phyloP scores from a whole-genome alignment of 805 yeast genomes.

The Myxozyma vanderwaltii region DNA sequence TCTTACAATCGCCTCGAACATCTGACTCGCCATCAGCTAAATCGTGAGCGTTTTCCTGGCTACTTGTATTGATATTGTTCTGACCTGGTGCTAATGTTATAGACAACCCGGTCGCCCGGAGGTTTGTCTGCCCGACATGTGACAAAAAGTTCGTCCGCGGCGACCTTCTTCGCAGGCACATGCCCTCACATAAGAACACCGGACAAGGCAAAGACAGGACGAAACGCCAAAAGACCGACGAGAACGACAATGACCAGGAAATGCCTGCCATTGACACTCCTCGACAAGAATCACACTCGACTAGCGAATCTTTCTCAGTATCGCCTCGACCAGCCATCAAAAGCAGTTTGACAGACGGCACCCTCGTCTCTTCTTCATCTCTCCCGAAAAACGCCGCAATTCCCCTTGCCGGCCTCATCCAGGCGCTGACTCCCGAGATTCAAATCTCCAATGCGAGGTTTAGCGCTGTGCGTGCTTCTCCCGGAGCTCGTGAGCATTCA shows the following conservation, averaged over 20 bases:
- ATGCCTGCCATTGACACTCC: background rate
- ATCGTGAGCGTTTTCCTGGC: slow-evolving; percentile 29
- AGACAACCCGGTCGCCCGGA: slow-evolving; percentile 37
- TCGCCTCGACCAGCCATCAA: background rate
- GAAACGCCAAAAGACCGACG: slow-evolving; percentile 4
- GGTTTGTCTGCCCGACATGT: slow-evolving; percentile 32
- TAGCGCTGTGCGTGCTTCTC: background rate
- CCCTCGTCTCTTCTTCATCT: background rate
- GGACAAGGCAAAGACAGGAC: background rate
- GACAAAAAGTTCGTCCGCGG: slow-evolving; percentile 29
- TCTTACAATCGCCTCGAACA: slow-evolving; percentile 37
- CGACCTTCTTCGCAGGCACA: slow-evolving; percentile 25
- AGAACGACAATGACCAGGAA: background rate
- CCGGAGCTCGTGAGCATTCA: background rate
- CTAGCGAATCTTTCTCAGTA: background rate
- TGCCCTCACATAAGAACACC: slow-evolving; percentile 18
- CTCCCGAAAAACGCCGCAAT: background rate
- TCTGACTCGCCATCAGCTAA: slow-evolving; percentile 36
- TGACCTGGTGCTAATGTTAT: background rate
- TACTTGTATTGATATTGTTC: no score
- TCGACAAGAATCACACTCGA: background rate
- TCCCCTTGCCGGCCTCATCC: background rate
- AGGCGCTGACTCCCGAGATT: background rate
- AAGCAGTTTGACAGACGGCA: background rate
- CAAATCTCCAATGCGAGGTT: background rate